Base-by-base conservation (phyloP, 805 yeast species). In the Myxozyma vanderwaltii region DNA sequence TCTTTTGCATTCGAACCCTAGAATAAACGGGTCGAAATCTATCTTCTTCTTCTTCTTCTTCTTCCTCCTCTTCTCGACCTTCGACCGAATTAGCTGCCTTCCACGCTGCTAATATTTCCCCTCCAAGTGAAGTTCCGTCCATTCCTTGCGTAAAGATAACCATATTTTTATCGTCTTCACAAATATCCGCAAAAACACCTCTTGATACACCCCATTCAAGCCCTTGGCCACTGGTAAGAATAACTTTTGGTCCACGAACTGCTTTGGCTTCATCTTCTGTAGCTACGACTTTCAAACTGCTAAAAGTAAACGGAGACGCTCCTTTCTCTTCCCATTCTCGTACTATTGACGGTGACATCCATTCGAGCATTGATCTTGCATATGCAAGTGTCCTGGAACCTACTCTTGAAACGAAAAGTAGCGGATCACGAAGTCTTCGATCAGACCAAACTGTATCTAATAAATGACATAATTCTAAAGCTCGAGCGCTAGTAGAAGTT, bases 261-360 rank as follows among this genome's bases (percentile, higher is more conserved):
- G 54, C 47, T 1, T 40, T 43, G 6, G 72, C 63, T 33, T 61
- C 89, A 68, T 61, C 88, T 88, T 56, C 76, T 74, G n/a, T 86
- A 77, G 53, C 80, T 76, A 63, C 82, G 74, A 52, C 84, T 75
- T 68, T 86, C 82, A 60, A 85, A 81, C 69, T 84, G 76, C 27
- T 83, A 74, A 45, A 88, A 82, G 88, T 95, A 70, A 92, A 91
- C 0, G 97, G 96, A 1, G 86, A 81, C 55, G 81, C 81, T 54
- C 85, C 85, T 61, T 82, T 79, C 6, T 80, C 76, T 68, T 90
- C 96, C 92, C 96, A 91, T 47, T 84, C 87, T 66, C 88, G 86
- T 26, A 89, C 81, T n/a, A 91, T 80, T n/a, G 86, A 80, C 0
- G 92, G 82, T 0, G 96, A 85, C 91, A 94, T 87, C 98, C 98